Conservation (phyloP, 495 filamentous ascomycete species). For the Neurospora cerealis region DNA sequence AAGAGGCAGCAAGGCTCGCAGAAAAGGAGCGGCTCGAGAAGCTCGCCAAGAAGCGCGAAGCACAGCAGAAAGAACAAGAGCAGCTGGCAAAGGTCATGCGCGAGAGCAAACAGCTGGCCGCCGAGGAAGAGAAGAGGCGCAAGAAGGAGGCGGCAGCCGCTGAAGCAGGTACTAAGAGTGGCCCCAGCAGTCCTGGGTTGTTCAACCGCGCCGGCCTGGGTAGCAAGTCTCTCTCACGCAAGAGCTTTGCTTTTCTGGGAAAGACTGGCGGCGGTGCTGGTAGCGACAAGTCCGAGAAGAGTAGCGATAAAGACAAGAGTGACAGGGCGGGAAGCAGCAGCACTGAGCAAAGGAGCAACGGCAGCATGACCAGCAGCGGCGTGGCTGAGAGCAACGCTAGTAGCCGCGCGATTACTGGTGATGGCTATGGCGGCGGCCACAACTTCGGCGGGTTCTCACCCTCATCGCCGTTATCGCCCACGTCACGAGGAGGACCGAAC, state of each 20-base stretch:
- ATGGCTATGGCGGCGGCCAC: not conserved
- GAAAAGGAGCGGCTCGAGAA: slow-evolving; percentile 33
- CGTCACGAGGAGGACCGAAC: not conserved
- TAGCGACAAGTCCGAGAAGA: slow-evolving; percentile 21
- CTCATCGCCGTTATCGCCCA: not conserved
- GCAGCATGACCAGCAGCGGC: slow-evolving; percentile 4
- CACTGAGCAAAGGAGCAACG: slow-evolving; percentile 10
- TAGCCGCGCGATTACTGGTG: not conserved
- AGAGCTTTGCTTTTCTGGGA: slow-evolving; percentile 39
- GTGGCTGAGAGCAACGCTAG: not conserved
- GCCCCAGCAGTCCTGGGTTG: slow-evolving; percentile 21
- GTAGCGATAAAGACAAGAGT: slow-evolving; percentile 19
- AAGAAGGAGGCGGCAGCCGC: slow-evolving; percentile 19
- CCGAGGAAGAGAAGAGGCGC: slow-evolving; percentile 28
- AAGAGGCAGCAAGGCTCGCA: slow-evolving; percentile 55
- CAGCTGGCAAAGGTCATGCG: slow-evolving; percentile 30
- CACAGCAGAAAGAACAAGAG: slow-evolving; percentile 26
- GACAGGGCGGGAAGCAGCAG: slow-evolving; percentile 4
- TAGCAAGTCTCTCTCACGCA: slow-evolving; percentile 37
- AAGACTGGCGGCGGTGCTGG: slow-evolving; percentile 9
- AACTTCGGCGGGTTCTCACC: not conserved
- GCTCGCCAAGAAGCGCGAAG: slow-evolving; percentile 21
- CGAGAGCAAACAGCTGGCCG: slow-evolving; percentile 33
- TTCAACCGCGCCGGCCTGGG: slow-evolving; percentile 27
- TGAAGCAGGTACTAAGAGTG: not conserved